Conservation (phyloP, 2,329 filamentous ascomycete species). For the Elsinoe ampelina region DNA sequence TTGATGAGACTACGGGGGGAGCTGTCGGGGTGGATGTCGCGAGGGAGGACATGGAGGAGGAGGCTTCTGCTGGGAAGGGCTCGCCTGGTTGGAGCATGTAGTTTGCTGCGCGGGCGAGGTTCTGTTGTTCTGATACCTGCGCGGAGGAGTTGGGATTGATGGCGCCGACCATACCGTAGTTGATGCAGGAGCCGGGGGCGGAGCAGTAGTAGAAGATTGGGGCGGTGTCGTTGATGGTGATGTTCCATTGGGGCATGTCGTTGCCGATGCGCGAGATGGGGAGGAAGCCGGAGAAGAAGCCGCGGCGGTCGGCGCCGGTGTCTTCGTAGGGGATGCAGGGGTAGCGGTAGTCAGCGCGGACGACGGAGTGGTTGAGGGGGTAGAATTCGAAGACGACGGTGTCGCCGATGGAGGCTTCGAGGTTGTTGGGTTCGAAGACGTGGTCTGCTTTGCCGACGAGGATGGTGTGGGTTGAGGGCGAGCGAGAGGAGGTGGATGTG, state of each 20-base stretch:
- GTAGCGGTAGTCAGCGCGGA: slow-evolving; percentile 32
- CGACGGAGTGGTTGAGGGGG: slow-evolving; percentile 35
- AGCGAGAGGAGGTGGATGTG: not conserved
- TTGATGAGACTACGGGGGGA: slow-evolving; percentile 15
- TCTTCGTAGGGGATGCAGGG: slow-evolving; percentile 32
- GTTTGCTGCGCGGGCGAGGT: slow-evolving; percentile 19
- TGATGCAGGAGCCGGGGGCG: slow-evolving; percentile 54
- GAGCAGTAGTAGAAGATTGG: slow-evolving; percentile 64
- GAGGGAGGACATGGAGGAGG: slow-evolving; percentile 19
- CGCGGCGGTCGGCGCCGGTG: slow-evolving; percentile 16
- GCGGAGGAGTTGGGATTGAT: slow-evolving; percentile 50
- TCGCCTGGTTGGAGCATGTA: slow-evolving; percentile 33
- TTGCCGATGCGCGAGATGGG: slow-evolving; percentile 11
- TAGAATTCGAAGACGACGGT: slow-evolving; percentile 36
- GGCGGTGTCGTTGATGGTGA: slow-evolving; percentile 49
- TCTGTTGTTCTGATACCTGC: slow-evolving; percentile 23
- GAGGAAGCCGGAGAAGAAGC: slow-evolving; percentile 22
- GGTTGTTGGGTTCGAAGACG: slow-evolving; percentile 29
- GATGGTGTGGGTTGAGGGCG: slow-evolving; percentile 24
- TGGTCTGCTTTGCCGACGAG: slow-evolving; percentile 29
- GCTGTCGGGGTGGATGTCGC: slow-evolving; percentile 19
- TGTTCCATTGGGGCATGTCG: slow-evolving; percentile 22
- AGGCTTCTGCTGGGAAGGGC: slow-evolving; percentile 30
- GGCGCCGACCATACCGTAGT: slow-evolving; percentile 62
- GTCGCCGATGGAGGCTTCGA: slow-evolving; percentile 32